Evolutionary conservation across 2,329 filamentous ascomycete species (phyloP), one percentile per base, ranked within the genome.

Genomic region (Aspergillus sp.): DNA sequence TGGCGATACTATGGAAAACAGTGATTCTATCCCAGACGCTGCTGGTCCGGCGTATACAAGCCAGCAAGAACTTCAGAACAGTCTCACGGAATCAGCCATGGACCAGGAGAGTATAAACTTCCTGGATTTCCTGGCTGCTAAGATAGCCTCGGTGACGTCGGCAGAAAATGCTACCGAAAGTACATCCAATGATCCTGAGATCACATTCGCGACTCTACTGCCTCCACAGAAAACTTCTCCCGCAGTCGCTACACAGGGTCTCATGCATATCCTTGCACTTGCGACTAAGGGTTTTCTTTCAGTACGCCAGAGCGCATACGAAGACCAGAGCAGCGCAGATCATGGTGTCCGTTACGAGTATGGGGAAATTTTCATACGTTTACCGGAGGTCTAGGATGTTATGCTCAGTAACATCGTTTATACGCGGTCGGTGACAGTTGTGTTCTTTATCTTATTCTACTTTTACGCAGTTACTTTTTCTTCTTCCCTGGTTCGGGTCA

Each of bases 251-350:
- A 86, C 89, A 2, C 89, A 92, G 70, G 90, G 86, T 0, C 88
- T 91, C 68, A 85, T 89, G 75, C 89, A 95, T 70, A 80, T 90
- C 2, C 81, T 96, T 13, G 80, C 83, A 11, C 80, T 95, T 43
- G 87, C 85, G 5, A 91, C 85, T 2, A 90, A 87, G 73, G 81
- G 81, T 2, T 71, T 83, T 55, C 75, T 93, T 44, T 70, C 75
- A 17, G 85, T 93, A 5, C 74, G 82, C 60, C 91, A 96, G 73
- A 73, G 75, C 36, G 64, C 68, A 0, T 81, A 78, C 54, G 74
- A 72, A 7, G 71, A 77, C 51, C 43, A 52, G 4, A 68, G 64
- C 36, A 61, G 38, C 12, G 59, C 62, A 17, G 61, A 59, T 6
- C 58, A 64, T 53, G 64, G 62, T 11, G 54, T 56, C 12, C 45